These are phyloP conservation scores for Phlyctochytrium bullatum DNA, from an alignment of 192 early-diverging fungal species.

Conservation along the genomic window DNA sequence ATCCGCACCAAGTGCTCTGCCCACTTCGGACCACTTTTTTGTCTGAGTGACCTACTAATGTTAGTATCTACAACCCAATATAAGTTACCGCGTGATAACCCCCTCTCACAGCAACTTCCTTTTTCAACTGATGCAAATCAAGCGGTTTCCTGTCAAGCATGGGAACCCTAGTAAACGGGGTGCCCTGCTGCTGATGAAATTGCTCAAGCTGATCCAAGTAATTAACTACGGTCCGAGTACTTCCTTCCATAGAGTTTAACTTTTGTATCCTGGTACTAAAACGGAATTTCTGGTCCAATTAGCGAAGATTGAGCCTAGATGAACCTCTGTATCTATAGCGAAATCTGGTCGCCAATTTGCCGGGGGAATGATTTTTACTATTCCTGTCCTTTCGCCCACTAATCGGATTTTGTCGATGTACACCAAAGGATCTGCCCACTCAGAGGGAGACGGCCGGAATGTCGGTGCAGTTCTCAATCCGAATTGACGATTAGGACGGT, in stretches of 20 bases:
- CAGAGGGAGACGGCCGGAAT: conserved; percentile 75
- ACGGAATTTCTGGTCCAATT: conserved; percentile 64
- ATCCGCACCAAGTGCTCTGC: conserved; percentile 42
- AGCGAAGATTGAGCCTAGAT: conserved; percentile 10
- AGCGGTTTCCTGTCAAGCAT: conserved; percentile 77
- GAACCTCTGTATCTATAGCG: conserved; percentile 74
- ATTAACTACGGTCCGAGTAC: conserved; percentile 79
- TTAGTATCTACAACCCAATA: too few relatives aligned
- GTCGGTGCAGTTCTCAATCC: conserved; percentile 71
- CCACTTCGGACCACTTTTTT: conserved; percentile 88
- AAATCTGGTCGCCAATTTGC: conserved; percentile 78
- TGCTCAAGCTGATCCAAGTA: conserved; percentile 88
- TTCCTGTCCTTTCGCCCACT: conserved; percentile 75
- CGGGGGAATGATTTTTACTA: conserved; percentile 94
- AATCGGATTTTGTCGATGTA: conserved; percentile 81
- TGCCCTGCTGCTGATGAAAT: conserved; percentile 80
- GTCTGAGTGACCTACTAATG: conserved; percentile 67
- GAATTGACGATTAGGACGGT: conserved; percentile 42
- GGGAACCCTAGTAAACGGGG: conserved; percentile 73
- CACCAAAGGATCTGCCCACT: conserved; percentile 80
- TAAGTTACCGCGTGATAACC: conserved; percentile 44
- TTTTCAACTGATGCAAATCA: conserved; percentile 78
- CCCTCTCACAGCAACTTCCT: conserved; percentile 74
- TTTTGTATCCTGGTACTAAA: conserved; percentile 88
- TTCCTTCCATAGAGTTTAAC: conserved; percentile 90